phyloP scores from a whole-genome alignment of 306 rosid genomes.

The Gillenia trifoliata region DNA sequence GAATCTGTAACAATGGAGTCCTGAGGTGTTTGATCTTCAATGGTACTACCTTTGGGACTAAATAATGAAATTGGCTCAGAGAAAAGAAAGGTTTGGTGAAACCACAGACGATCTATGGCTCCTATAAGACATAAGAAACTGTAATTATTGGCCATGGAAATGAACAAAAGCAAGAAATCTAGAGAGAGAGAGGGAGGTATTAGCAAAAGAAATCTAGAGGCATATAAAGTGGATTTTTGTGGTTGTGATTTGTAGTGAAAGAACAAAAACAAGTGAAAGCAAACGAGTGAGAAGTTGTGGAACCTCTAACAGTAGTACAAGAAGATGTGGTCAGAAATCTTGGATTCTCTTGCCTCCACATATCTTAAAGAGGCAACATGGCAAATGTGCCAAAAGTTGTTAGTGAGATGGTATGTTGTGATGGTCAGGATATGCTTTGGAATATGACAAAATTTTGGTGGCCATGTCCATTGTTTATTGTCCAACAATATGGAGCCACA shows the following conservation, averaged over 20 bases:
- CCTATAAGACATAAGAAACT: constrained; percentile 33
- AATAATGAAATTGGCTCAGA: constrained; percentile 34
- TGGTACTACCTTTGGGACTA: constrained; percentile 7
- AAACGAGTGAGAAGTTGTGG: constrained; percentile 31
- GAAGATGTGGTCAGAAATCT: constrained; percentile 44
- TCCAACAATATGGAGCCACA: not conserved
- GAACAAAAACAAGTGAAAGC: constrained; percentile 27
- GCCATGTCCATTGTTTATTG: not conserved
- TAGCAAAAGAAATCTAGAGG: constrained; percentile 13
- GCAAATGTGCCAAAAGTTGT: constrained; percentile 18
- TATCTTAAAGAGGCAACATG: constrained; percentile 14
- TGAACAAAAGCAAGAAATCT: not conserved
- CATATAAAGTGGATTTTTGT: constrained; percentile 18
- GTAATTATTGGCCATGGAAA: constrained; percentile 43
- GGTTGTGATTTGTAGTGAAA: constrained; percentile 21
- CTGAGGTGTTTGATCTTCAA: constrained; percentile 16
- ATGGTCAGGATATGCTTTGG: not conserved
- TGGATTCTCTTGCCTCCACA: constrained; percentile 33
- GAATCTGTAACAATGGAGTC: constrained; percentile 21
- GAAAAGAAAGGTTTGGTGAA: constrained; percentile 59
- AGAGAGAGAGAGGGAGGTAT: constrained; percentile 6
- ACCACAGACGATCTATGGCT: constrained; percentile 81
- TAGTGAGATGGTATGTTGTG: not conserved
- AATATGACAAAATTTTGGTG: not conserved
- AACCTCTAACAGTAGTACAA: constrained; percentile 30